Base-by-base conservation (phyloP, 2,329 filamentous ascomycete species). In the Coleophoma eucalyptorum region DNA sequence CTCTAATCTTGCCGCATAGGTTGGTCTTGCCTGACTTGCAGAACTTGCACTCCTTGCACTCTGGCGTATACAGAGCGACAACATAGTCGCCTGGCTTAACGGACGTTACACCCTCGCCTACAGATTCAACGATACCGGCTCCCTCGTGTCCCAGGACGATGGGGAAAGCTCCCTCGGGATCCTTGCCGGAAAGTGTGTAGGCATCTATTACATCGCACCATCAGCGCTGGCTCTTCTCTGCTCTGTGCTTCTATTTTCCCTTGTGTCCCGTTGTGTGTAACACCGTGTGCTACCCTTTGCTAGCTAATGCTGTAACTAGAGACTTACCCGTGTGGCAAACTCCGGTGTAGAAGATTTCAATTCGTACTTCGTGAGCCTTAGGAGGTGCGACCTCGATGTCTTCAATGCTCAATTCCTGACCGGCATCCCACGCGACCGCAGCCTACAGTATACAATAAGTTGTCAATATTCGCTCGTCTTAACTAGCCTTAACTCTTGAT, bases 21-120 rank as follows among this genome's bases (percentile, higher is more conserved):
- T 97, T 96, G 65, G 93, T 97, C 86, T 99, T 99, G 76, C 93
- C 94, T 40, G 93, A 97, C 74, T 90, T 94, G 87, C 94, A 99
- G 82, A 97, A 97, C 79, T 97, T 97, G 85, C 94, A 99, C 73
- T 97, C 93, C 62, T 83, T 80, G 78, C 94, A 97, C 77, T 97
- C 93, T 59, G 94, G 94, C 43, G 92, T 97, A 79, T 95, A 95
- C 55, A 95, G 87, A 63, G 89, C 89, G 62, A 94, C 78, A 55
- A 97, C 93, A 67, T 95, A 86, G 77, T 97, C 93, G 59, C 93
- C 93, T 46, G 84, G 82, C 80, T 97, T 96, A 63, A 97, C 93
- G 64, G 86, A 91, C 65, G 90, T 96, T 65, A 97, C 93, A 55
- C 90, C 93, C 74, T 97, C 92, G 60, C 93, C 93, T 54, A 97